A percentile compares a stretch with the other conserved stretches of the same genome.
Conservation (phyloP, 2,329 filamentous ascomycete species). For the Cercospora sp. region DNA sequence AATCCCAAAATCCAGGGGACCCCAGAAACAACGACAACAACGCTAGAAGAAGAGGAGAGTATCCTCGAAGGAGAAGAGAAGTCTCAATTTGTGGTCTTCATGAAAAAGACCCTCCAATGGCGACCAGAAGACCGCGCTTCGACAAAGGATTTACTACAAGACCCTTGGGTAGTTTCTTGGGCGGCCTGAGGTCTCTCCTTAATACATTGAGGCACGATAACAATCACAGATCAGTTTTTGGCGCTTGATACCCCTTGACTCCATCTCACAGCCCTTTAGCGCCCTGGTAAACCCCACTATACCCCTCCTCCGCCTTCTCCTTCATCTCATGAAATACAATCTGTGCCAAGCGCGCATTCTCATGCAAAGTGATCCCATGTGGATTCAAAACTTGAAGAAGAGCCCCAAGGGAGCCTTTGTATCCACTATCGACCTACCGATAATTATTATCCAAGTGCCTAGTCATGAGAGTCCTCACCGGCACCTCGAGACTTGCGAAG, state of each 20-base stretch:
- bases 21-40: not conserved
- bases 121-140: constrained; percentile 42
- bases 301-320: constrained; percentile 40
- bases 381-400: constrained; percentile 38
- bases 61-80: constrained; percentile 31
- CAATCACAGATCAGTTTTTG: not conserved
- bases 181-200: not conserved
- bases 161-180: constrained; percentile 38
- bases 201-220: not conserved
- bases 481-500: not conserved
- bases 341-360: constrained; percentile 44
- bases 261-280: constrained; percentile 5
- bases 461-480: not conserved
- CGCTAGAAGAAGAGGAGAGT: not conserved
- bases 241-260: not conserved
- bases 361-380: constrained; percentile 39
- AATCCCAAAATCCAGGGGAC: too few species aligned
- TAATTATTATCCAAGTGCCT: not conserved
- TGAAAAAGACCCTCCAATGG: constrained; percentile 43
- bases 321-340: constrained; percentile 44
- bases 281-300: constrained; percentile 43
- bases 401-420: constrained; percentile 45
- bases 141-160: constrained; percentile 41
- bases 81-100: constrained; percentile 39
- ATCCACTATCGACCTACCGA: constrained; percentile 43